Percentiles rank a stretch among this genome's conserved stretches.
These are phyloP conservation scores for Verticillium isaacii DNA, from an alignment of 2,329 filamentous ascomycete species.

Conservation along the genomic window DNA sequence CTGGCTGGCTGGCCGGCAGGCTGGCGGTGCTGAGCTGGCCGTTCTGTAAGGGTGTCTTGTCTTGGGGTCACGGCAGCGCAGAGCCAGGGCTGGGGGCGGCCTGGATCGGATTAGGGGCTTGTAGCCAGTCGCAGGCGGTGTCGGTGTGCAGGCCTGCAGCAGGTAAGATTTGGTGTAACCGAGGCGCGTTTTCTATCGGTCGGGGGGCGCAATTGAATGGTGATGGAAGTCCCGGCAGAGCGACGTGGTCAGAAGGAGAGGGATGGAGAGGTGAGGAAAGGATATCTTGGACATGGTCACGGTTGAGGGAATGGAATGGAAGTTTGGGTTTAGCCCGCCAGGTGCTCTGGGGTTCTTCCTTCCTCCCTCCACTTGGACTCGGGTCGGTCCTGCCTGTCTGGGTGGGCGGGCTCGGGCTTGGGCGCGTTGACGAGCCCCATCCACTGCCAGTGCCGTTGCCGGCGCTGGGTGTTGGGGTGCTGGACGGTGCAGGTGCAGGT, in stretches of 20 bases:
- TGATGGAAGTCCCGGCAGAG: background rate
- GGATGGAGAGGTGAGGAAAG: background rate
- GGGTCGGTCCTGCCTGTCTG: background rate
- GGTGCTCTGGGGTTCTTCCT: background rate
- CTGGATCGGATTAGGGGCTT: background rate
- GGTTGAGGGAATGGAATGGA: background rate
- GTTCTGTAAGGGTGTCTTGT: background rate
- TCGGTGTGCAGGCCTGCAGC: background rate
- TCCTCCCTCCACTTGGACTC: background rate
- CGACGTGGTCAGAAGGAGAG: background rate
- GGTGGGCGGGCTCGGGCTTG: background rate
- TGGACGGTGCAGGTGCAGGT: too few relatives aligned
- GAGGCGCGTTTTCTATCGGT: background rate
- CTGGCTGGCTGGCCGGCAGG: constrained; percentile 5
- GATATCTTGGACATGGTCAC: background rate
- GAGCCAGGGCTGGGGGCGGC: background rate
- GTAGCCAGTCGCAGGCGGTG: background rate
- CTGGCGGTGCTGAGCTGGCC: background rate
- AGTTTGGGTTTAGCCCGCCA: background rate
- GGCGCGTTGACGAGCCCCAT: background rate
- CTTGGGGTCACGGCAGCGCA: background rate
- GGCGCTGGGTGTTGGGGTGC: background rate
- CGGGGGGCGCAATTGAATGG: background rate
- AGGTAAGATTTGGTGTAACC: background rate
- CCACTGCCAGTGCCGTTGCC: background rate